Base-by-base conservation (phyloP, 1,284 basidiomycete species). In the Sanguinoderma infundibulare region DNA sequence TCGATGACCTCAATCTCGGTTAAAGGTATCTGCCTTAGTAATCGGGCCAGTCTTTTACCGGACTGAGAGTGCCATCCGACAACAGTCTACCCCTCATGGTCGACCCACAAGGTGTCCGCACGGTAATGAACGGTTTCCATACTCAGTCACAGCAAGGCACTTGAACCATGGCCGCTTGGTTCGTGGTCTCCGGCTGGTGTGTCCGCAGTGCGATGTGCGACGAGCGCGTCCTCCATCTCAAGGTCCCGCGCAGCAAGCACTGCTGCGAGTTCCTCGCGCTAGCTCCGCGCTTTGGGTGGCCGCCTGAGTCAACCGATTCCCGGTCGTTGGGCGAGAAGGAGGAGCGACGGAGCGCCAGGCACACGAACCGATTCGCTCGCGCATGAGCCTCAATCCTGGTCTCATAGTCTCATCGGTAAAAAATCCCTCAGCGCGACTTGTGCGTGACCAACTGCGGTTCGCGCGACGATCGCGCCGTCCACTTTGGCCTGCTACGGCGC, bases 401-500 rank as follows among this genome's bases (percentile, higher is more conserved):
- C n/a, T n/a, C n/a, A n/a, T n/a, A n/a, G n/a, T n/a, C n/a, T n/a
- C n/a, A n/a, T n/a, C n/a, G n/a, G n/a, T n/a, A 30, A 35, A 53
- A 44, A 39, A 5, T 36, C 42, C 4, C 28, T 34, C 34, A 36
- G 39, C 9, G 34, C 39, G 24, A 52, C 47, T 24, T 32, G 20
- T 32, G 57, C 42, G 34, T 53, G 59, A 59, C 57, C 54, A 49
- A 53, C 64, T 63, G 61, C 61, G 64, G 53, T 47, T 66, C 57
- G 40, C 60, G 65, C 65, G 65, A 66, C 42, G 26, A 56, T 66
- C 65, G 65, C 52, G 62, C 30, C 54, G 34, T 38, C 14, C 12
- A 15, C 24, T 36, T 30, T 10, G 30, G 5, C 24, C 51, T 38
- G 10, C 51, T 20, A 17, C 17, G 15, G n/a, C 46, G 34, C 46